These are phyloP conservation scores for Metschnikowia vanudenii DNA, from an alignment of 805 yeast genomes.

Conservation along the genomic window DNA sequence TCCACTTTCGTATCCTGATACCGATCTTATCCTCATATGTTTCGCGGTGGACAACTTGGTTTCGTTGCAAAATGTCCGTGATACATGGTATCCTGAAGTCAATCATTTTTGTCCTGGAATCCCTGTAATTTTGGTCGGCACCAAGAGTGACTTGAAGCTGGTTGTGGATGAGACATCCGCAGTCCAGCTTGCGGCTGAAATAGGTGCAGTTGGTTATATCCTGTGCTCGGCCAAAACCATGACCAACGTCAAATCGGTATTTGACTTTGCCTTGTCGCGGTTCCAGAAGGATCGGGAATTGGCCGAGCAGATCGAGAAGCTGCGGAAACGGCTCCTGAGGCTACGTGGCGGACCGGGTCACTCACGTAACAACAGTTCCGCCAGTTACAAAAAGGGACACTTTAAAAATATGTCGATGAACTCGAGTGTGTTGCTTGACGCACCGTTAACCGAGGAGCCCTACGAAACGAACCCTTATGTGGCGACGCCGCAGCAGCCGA, in stretches of 20 bases:
- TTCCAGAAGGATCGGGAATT: conserved; percentile 38
- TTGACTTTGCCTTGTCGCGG: conserved; percentile 55
- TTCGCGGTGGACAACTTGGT: conserved; percentile 64
- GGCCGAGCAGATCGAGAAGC: conserved; percentile 38
- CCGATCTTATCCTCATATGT: conserved; percentile 71
- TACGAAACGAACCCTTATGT: conserved; percentile 38
- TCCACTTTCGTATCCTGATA: conserved; percentile 78
- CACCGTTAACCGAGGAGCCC: conserved; percentile 38
- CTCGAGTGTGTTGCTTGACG: conserved; percentile 35
- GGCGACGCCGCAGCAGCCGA: conserved; percentile 13
- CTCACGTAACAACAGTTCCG: conserved; percentile 20
- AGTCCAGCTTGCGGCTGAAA: conserved; percentile 50
- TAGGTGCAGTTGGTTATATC: conserved; percentile 69
- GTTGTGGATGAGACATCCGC: conserved; percentile 47
- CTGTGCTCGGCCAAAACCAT: conserved; percentile 78
- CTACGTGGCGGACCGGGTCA: conserved; percentile 28
- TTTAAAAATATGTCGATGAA: conserved; percentile 38
- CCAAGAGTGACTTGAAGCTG: conserved; percentile 62
- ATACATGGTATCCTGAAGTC: conserved; percentile 87
- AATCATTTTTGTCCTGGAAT: conserved; percentile 76
- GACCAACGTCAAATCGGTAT: conserved; percentile 65
- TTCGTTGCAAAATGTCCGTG: conserved; percentile 70
- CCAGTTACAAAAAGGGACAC: conserved; percentile 32
- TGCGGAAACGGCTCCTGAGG: conserved; percentile 34
- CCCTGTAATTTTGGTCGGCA: conserved; percentile 79